Conservation (phyloP, 2,329 filamentous ascomycete genomes). For the Neofusicoccum ribis region DNA sequence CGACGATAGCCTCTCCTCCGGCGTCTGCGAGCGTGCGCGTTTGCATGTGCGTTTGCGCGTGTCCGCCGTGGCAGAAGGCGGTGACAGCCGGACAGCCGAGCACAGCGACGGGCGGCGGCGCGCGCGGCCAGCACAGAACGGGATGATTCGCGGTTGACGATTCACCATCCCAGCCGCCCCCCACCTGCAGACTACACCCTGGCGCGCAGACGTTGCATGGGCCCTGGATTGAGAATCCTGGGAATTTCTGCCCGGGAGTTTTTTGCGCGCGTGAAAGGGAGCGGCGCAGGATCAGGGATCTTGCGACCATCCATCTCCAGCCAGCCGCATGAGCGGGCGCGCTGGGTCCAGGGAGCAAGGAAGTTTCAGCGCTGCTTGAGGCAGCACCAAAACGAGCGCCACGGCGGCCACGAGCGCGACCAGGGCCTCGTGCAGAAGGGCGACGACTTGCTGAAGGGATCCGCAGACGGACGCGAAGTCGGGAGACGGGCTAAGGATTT, state of each 20-base stretch:
- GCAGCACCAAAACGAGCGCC: not conserved
- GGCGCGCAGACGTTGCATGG: not conserved
- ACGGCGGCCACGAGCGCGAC: conserved; percentile 12
- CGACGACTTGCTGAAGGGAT: conserved; percentile 8
- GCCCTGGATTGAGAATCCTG: not conserved
- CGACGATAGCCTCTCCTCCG: not conserved
- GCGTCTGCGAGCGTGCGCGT: not conserved
- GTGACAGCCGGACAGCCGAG: conserved; percentile 8
- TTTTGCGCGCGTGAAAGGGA: not conserved
- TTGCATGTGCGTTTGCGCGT: conserved; percentile 5
- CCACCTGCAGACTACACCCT: not conserved
- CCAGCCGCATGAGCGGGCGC: not conserved
- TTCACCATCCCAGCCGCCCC: conserved; percentile 10
- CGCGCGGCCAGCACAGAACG: not conserved
- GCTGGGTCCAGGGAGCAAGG: not conserved
- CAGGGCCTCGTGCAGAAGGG: conserved; percentile 7
- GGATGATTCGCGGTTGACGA: conserved; percentile 14
- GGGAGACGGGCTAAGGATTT: conserved; percentile 16
- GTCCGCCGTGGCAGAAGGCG: conserved; percentile 12
- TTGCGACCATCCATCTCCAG: not conserved
- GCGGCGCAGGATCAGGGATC: conserved; percentile 1
- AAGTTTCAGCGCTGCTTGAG: not conserved
- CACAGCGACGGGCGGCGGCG: not conserved
- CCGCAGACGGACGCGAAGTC: conserved; percentile 8
- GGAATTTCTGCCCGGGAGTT: conserved; percentile 7